Base-by-base conservation (phyloP, 2,329 filamentous ascomycete species). In the Hymenoscyphus linearis region DNA sequence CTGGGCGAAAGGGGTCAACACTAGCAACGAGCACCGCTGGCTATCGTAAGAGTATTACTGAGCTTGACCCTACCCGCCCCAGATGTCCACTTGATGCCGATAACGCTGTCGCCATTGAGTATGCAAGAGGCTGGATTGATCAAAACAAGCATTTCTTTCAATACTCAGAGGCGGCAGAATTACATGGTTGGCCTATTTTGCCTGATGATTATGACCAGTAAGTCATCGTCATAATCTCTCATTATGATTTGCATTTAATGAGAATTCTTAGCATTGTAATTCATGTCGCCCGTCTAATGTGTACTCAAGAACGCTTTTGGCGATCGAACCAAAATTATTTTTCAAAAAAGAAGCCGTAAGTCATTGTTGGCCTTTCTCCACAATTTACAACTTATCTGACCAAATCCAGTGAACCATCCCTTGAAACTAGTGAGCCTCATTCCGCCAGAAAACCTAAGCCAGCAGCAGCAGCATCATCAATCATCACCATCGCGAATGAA, bases 111-210 rank as follows among this genome's bases (percentile, higher is more conserved):
- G 58, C 53, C 2, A 36, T 35, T 9, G 52, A 22, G 10, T 61
- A 57, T 40, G 55, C 31, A 9, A 27, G 31, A 37, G 34, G 31
- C 2, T 61, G 58, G 13, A 26, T 55, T 18, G 55, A 47, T 18
- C 18, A 31, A 16, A 44, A 59, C 26, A 13, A 26, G 18, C n/a
- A 35, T 26, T n/a, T 52, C 4, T 61, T 61, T 31, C 16, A 34
- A 25, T 9, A 5, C n/a, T 55, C 55, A 4, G 37, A 35, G 6
- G 27, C 34, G 18, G 60, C 60, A 6, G 9, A 37, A 34, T 10
- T 55, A 26, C 50, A 36, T 55, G 55, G 52, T 12, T 61, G 55
- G 60, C 60, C 60, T 7, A 36, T 13, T 12, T 61, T 37, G n/a
- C 60, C 60, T 27, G 14, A 27, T 22, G n/a, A 61, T 22, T 27